Base-by-base conservation (phyloP, 805 yeast genomes). In the Candida methanosorbosa region DNA sequence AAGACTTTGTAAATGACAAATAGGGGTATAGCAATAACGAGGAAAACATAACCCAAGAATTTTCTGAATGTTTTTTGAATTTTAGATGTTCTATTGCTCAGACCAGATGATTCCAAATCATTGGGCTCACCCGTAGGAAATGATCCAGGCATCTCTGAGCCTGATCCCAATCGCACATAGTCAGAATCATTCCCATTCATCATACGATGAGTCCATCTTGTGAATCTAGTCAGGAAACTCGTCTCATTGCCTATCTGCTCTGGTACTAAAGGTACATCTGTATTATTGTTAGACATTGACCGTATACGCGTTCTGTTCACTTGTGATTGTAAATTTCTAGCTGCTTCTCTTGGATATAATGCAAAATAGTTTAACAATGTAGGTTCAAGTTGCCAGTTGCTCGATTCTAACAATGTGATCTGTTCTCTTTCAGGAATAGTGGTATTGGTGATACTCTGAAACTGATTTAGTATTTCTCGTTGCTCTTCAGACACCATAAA, bases 321-420 rank as follows among this genome's bases (percentile, higher is more conserved):
- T 27, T 38, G 44, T 19, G 15, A 32, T 13, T 34, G 27, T 22
- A 45, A 19, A 9, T 33, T 31, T 17, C 16, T 14, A 32, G 37
- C 35, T 19, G 49, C 48, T 22, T 42, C 40, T 9, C 38, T 27
- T 6, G 57, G 53, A 28, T 48, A 40, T 6, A 42, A 32, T 20
- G 46, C 44, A 33, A 41, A 45, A 32, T 54, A 50, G 4, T 38
- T 29, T 9, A 54, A 37, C 17, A 52, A 30, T 2, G 57, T 45
- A 7, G 44, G 34, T 31, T 54, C 59, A 15, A 53, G 21, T 34
- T 50, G 43, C 59, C 59, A 54, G 28, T 50, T 35, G 24, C 34
- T 29, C 12, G 45, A 15, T 29, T 45, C 46, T 6, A 54, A 43
- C 2, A 50, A 27, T 3, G 32, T 34, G 2, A 48, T 39, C 27